phyloP scores from a whole-genome alignment of 345 rosid species.

The Brassica incana region DNA sequence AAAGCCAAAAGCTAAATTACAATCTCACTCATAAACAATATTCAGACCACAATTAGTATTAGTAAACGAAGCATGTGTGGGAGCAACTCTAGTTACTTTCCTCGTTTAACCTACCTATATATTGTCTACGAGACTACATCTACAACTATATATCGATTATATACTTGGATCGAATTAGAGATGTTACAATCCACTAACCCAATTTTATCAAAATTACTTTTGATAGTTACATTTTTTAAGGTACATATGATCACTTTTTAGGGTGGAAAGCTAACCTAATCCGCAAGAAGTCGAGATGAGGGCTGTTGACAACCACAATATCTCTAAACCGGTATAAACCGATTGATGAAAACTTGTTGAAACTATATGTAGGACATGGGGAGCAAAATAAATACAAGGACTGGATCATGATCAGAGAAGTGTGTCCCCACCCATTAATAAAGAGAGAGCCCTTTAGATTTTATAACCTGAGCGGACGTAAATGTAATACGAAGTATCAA shows the following conservation, averaged over 20 bases:
- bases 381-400: conserved; percentile 12
- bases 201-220: neutral
- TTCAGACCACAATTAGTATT: conserved; percentile 27
- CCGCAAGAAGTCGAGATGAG: neutral
- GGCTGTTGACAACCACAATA: conserved; percentile 12
- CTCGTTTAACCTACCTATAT: conserved; percentile 4
- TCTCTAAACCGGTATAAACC: conserved; percentile 1
- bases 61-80: neutral
- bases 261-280: neutral
- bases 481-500: conserved; percentile 19
- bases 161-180: neutral
- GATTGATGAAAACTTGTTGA: conserved; percentile 4
- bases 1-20: conserved; percentile 23
- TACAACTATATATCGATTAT: neutral
- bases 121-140: neutral
- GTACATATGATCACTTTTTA: neutral
- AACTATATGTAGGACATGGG: conserved; percentile 17
- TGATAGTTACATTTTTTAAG: neutral
- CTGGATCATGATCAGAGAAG: conserved; percentile 13
- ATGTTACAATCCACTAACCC: neutral
- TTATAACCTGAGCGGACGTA: conserved; percentile 32
- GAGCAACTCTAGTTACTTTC: conserved; percentile 29
- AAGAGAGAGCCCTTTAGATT: conserved; percentile 19
- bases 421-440: conserved; percentile 30
- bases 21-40: neutral